Base-by-base conservation (phyloP, 257 asterid species). In the Anisodus acutangulus region DNA sequence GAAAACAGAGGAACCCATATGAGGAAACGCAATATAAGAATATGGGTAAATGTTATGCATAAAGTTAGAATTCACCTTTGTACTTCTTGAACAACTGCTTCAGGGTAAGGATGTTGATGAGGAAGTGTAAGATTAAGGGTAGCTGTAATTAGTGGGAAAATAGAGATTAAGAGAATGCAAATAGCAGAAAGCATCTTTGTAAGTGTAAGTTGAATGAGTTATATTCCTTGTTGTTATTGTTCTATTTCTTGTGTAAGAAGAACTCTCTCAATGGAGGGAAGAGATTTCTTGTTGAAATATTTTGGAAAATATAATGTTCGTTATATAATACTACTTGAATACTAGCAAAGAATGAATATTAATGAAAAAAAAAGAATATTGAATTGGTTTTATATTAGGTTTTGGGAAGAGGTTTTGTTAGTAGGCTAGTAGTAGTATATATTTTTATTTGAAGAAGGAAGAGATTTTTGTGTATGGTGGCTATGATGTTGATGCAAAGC, bases 21-120 rank as follows among this genome's bases (percentile, higher is more conserved):
- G 47, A 66, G 47, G 19, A 66, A 66, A 66, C 31, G 31, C 31
- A 26, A 26, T 26, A 13, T 5, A 15, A 55, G 59, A 54, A 67
- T 67, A 67, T n/a, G 59, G 39, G 12, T 16, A 69, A 26, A 22
- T 4, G 60, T 2, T 64, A 64, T 47, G n/a, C 31, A 49, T 43
- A 43, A 41, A 59, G 78, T 12, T 1, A 51, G 45, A 13, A 26
- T 13, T n/a, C 31, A 94, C 98, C 97, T 93, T 26, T 90, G 98
- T 4, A 95, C 89, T 78, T 95, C 90, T 49, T 87, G 92, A 87
- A 80, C 98, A 71, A 94, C 97, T 83, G 86, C 92, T 78, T 95
- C 99, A 86, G 99, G 99, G 90, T 90, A 43, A n/a, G 99, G 97
- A 88, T 95, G 98, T 79, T 95, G 99, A 89, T 92, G 92, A 43